A percentile compares a stretch with the other conserved stretches of the same genome.
phyloP scores from a whole-genome alignment of 805 yeast species.

The Kazachstania bromeliacearum region DNA sequence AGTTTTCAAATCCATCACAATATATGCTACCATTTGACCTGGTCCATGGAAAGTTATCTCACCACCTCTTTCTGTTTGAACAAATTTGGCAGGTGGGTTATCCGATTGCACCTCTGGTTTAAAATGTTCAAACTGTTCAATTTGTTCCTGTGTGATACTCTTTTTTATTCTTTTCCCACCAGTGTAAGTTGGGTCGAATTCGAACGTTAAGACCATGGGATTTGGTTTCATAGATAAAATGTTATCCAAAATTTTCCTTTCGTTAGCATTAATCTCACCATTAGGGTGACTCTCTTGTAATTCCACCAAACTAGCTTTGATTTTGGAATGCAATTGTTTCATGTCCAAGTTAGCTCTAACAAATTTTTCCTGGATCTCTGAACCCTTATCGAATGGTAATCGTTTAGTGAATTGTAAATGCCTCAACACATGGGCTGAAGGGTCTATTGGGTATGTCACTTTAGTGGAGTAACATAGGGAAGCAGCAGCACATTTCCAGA shows the following conservation, averaged over 20 bases:
- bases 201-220: constrained; percentile 71
- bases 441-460: constrained; percentile 27
- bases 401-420: constrained; percentile 37
- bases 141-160: constrained; percentile 31
- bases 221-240: constrained; percentile 42
- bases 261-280: constrained; percentile 36
- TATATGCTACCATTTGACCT: constrained; percentile 85
- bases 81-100: constrained; percentile 45
- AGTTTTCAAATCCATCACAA: constrained; percentile 59
- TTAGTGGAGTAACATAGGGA: too few relatives aligned
- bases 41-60: constrained; percentile 95
- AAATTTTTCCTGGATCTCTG: constrained; percentile 45
- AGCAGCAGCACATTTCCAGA: too few relatives aligned
- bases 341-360: constrained; percentile 48
- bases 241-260: constrained; percentile 35
- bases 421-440: constrained; percentile 30
- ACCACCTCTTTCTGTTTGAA: constrained; percentile 88
- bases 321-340: constrained; percentile 44
- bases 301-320: constrained; percentile 33
- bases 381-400: constrained; percentile 40
- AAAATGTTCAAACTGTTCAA: constrained; percentile 19
- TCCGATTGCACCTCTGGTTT: constrained; percentile 12
- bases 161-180: constrained; percentile 79
- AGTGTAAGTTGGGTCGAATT: constrained; percentile 79
- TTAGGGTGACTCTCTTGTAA: constrained; percentile 33